phyloP scores from a whole-genome alignment of 2,329 filamentous ascomycete genomes.

The Penicillium sp. region DNA sequence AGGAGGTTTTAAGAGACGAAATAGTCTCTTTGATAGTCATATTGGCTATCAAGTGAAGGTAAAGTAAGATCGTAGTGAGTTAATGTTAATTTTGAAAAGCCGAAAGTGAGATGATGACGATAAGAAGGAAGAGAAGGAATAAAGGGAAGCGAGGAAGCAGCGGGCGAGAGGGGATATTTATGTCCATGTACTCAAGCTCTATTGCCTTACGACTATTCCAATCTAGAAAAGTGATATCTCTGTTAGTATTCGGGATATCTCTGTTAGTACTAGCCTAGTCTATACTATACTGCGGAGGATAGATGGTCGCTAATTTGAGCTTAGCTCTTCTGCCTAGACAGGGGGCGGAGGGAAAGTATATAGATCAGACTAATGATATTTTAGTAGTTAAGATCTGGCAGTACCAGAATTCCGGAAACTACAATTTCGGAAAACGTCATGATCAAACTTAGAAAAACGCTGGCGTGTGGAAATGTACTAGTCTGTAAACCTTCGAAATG shows the following conservation, averaged over 20 bases:
- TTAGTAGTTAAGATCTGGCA: no score
- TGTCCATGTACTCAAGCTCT: not conserved
- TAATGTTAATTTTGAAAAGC: not conserved
- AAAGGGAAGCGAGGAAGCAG: not conserved
- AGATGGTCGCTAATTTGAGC: not conserved
- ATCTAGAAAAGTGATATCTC: not conserved
- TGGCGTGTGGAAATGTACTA: no score
- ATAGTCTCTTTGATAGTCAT: not conserved
- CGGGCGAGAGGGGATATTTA: not conserved
- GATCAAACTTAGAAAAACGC: no score
- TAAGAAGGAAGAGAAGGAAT: not conserved
- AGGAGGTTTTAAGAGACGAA: not conserved
- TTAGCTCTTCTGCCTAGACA: not conserved
- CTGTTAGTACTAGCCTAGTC: not conserved
- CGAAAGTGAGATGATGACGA: not conserved
- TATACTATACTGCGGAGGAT: not conserved
- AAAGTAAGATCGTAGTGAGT: no score
- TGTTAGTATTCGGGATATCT: not conserved
- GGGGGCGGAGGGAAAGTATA: no score
- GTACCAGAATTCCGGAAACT: no score
- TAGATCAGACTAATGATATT: no score
- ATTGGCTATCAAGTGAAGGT: no score
- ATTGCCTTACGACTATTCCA: not conserved
- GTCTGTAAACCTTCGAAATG: no score
- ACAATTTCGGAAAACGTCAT: no score